A percentile compares a stretch with the other conserved stretches of the same genome.
phyloP scores from a whole-genome alignment of 805 yeast species.

The Wickerhamia fluorescens region DNA sequence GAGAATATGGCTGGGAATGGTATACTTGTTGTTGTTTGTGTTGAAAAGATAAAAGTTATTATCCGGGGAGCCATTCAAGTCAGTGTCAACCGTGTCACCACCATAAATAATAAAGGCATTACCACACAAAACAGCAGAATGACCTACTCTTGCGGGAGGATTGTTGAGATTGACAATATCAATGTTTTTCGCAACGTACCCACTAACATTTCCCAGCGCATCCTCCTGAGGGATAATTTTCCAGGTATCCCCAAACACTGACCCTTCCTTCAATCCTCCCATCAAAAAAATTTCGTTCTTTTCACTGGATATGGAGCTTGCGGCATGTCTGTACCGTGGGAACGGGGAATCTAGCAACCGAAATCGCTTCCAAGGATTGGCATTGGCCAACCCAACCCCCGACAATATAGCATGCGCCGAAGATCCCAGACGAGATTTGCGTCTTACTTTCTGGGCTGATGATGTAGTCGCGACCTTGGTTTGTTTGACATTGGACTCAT shows the following conservation, averaged over 20 bases:
- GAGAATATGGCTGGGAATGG: conserved; percentile 37
- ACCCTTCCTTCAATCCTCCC: conserved; percentile 92
- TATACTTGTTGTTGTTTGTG: conserved; percentile 39
- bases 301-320: conserved; percentile 68
- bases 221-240: conserved; percentile 49
- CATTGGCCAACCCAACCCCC: no score
- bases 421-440: no score
- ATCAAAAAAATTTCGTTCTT: conserved; percentile 78
- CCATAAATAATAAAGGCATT: conserved; percentile 94
- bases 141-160: conserved; percentile 97
- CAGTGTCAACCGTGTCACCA: conserved; percentile 88
- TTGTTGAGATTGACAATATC: conserved; percentile 60
- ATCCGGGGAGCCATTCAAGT: conserved; percentile 70
- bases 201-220: conserved; percentile 14
- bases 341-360: conserved; percentile 73
- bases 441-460: no score
- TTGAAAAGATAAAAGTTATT: conserved; percentile 83
- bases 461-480: no score
- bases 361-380: conserved; percentile 57
- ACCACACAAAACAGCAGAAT: conserved; percentile 84
- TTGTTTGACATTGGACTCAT: no score
- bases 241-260: conserved; percentile 96
- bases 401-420: no score
- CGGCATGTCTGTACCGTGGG: conserved; percentile 91
- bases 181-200: conserved; percentile 23